A percentile compares a stretch with the other conserved stretches of the same genome.
These are phyloP conservation scores for Magnaporthiopsis incrustans DNA, from an alignment of 2,329 filamentous ascomycete genomes.

Conservation along the genomic window DNA sequence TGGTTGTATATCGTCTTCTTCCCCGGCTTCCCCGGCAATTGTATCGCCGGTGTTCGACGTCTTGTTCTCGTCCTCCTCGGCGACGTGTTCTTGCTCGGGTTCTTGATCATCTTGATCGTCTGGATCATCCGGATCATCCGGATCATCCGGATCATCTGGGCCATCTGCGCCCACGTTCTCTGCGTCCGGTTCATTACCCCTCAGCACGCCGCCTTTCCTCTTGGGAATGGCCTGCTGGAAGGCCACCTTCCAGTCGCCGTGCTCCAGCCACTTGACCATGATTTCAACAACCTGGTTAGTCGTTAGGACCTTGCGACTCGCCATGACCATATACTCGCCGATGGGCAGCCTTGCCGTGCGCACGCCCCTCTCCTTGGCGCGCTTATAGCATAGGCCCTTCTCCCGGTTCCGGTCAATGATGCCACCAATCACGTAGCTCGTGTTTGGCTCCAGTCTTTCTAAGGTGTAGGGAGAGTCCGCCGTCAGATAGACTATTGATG, in stretches of 20 bases:
- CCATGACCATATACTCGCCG: conserved; percentile 90
- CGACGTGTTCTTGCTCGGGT: conserved; percentile 16
- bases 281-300: conserved; percentile 98
- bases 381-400: conserved; percentile 86
- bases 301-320: conserved; percentile 74
- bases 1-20: background rate
- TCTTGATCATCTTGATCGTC: conserved; percentile 22
- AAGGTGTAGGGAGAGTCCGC: conserved; percentile 86
- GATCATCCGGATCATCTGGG: conserved; percentile 16
- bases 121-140: too few species aligned
- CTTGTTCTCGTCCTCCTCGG: conserved; percentile 19
- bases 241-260: conserved; percentile 82
- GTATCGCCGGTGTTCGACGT: conserved; percentile 21
- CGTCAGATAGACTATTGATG: conserved; percentile 71
- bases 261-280: conserved; percentile 87
- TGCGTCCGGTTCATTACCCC: conserved; percentile 22
- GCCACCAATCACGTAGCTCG: conserved; percentile 87
- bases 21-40: conserved; percentile 7
- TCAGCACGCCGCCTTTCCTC: conserved; percentile 73
- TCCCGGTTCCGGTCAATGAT: conserved; percentile 94
- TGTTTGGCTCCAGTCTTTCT: conserved; percentile 74
- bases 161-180: conserved; percentile 19
- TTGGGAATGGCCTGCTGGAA: conserved; percentile 86
- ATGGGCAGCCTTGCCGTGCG: conserved; percentile 89
- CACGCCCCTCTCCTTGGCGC: conserved; percentile 66